Evolutionary conservation across 345 rosid species (phyloP).

Genomic region (Abelmoschus esculentus): DNA sequence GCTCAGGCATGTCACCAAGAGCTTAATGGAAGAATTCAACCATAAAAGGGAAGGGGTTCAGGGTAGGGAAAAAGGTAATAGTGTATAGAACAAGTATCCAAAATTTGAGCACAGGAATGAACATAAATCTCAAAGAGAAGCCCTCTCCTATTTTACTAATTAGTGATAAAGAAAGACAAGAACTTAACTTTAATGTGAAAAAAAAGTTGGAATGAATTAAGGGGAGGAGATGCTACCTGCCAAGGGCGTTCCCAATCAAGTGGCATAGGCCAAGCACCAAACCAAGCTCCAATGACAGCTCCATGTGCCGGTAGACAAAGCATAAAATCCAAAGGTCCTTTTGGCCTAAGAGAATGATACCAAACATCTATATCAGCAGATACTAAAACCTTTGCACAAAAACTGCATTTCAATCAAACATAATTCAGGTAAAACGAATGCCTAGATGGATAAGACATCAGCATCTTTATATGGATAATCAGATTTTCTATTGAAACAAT

Average conservation of each 20-base stretch:
- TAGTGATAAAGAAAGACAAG: too few species aligned
- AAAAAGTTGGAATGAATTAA: background rate
- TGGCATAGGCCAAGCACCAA: slow-evolving; percentile 99
- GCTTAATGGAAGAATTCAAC: background rate
- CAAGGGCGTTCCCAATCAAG: slow-evolving; percentile 99
- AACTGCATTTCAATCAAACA: background rate
- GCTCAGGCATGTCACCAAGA: background rate
- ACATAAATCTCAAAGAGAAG: background rate
- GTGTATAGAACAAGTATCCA: background rate
- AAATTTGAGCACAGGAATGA: background rate
- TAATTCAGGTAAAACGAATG: background rate
- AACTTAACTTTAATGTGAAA: background rate
- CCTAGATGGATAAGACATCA: background rate
- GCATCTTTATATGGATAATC: background rate
- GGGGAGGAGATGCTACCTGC: slow-evolving; percentile 53
- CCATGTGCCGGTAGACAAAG: slow-evolving; percentile 69
- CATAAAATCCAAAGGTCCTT: slow-evolving; percentile 53
- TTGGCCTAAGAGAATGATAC: slow-evolving; percentile 37
- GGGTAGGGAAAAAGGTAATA: background rate
- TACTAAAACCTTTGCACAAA: background rate
- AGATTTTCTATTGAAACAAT: background rate
- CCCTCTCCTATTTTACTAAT: background rate
- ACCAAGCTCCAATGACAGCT: slow-evolving; percentile 82
- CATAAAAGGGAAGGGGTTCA: background rate
- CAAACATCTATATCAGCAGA: slow-evolving; percentile 12